These are phyloP conservation scores for Apophysomyces variabilis DNA, from an alignment of 371 early-diverging fungal genomes.

Conservation along the genomic window DNA sequence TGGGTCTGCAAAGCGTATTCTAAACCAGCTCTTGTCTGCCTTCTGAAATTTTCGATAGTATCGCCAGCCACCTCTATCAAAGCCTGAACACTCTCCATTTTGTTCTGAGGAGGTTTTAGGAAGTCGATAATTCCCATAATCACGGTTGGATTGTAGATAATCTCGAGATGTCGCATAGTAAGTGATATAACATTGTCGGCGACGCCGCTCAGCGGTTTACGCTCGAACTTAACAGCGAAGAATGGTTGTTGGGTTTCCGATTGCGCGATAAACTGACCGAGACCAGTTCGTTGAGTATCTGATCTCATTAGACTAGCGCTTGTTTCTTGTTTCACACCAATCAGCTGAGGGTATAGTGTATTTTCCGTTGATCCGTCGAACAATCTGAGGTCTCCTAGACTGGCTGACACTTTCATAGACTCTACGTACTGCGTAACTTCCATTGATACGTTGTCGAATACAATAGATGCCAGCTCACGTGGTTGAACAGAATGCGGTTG, in stretches of 20 bases:
- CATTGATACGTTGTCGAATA: conserved; percentile 68
- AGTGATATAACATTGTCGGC: conserved; percentile 77
- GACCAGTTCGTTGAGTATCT: neutral
- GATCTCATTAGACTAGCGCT: conserved; percentile 6
- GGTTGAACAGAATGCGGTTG: conserved; percentile 63
- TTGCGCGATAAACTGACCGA: neutral
- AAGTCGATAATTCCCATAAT: conserved; percentile 70
- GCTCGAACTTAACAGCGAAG: conserved; percentile 70
- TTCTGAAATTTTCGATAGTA: conserved; percentile 73
- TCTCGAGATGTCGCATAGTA: conserved; percentile 78
- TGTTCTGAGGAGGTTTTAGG: conserved; percentile 71
- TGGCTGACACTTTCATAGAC: conserved; percentile 72
- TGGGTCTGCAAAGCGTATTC: conserved; percentile 81
- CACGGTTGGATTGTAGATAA: conserved; percentile 75
- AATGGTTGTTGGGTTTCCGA: conserved; percentile 52
- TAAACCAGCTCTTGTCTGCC: conserved; percentile 79
- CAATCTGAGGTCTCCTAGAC: conserved; percentile 79
- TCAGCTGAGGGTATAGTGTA: conserved; percentile 81
- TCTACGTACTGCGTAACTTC: conserved; percentile 66
- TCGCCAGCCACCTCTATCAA: conserved; percentile 73
- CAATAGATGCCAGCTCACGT: conserved; percentile 63
- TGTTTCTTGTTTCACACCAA: conserved; percentile 78
- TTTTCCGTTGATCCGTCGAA: conserved; percentile 79
- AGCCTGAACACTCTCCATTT: conserved; percentile 61
- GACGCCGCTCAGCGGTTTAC: conserved; percentile 71